Conservation (phyloP, 257 asterid genomes). For the Handroanthus guayacan region DNA sequence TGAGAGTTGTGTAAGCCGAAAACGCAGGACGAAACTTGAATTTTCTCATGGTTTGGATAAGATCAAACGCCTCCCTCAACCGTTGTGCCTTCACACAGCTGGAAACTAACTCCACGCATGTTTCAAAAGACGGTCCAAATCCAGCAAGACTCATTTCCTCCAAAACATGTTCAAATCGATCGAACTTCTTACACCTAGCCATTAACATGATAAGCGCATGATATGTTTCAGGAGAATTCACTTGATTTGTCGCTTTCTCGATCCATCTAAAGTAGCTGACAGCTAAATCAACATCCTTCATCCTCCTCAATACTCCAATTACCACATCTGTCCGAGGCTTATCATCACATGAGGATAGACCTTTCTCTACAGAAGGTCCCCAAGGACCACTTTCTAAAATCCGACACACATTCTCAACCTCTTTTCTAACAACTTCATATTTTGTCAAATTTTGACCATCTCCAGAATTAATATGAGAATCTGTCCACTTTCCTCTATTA, state of each 20-base stretch:
- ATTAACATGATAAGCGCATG: constrained; percentile 74
- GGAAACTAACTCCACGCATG: constrained; percentile 67
- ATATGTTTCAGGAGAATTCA: constrained; percentile 73
- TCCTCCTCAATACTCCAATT: constrained; percentile 80
- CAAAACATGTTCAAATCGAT: constrained; percentile 59
- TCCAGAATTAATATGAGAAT: constrained; percentile 40
- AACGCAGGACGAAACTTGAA: constrained; percentile 86
- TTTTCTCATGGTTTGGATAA: constrained; percentile 83
- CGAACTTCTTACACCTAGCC: constrained; percentile 66
- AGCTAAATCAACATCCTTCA: constrained; percentile 71
- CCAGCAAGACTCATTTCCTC: constrained; percentile 95
- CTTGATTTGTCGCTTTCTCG: constrained; percentile 61
- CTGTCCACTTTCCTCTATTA: constrained; percentile 41
- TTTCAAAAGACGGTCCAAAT: constrained; percentile 63
- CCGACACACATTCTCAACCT: constrained; percentile 59
- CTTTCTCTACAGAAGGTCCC: constrained; percentile 78
- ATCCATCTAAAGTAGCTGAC: constrained; percentile 80
- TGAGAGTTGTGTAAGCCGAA: constrained; percentile 92
- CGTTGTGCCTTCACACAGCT: constrained; percentile 57
- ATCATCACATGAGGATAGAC: constrained; percentile 55
- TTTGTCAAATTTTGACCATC: constrained; percentile 44
- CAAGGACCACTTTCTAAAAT: constrained; percentile 70
- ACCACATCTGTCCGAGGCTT: constrained; percentile 61
- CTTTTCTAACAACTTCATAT: constrained; percentile 43
- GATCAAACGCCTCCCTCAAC: constrained; percentile 69